These are phyloP conservation scores for Globisporangium abappressorium DNA, from an alignment of 352 stramenopile species.

Conservation along the genomic window DNA sequence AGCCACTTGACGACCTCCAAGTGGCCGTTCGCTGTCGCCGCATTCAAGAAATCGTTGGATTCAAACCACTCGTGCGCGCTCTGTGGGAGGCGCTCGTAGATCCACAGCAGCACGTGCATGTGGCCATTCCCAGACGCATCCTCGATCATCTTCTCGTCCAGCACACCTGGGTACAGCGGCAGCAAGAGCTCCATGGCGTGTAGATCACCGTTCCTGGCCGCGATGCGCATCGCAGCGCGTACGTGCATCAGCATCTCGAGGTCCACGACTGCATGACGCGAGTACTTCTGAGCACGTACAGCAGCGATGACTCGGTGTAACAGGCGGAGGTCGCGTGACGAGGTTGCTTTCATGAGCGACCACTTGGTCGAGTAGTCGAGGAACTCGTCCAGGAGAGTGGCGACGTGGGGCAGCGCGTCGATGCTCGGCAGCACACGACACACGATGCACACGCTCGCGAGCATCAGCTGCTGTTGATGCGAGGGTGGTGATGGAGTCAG, in stretches of 20 bases:
- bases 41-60: slow-evolving; percentile 6
- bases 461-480: slow-evolving; percentile 4
- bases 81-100: slow-evolving; percentile 8
- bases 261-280: slow-evolving; percentile 6
- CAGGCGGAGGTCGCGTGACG: slow-evolving; percentile 15
- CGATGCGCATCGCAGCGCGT: slow-evolving; percentile 18
- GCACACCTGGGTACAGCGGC: slow-evolving; percentile 4
- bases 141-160: slow-evolving; percentile 12
- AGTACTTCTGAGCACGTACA: background rate
- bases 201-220: background rate
- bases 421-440: slow-evolving; percentile 18
- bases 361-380: slow-evolving; percentile 25
- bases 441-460: slow-evolving; percentile 20
- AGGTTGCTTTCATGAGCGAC: slow-evolving; percentile 20
- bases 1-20: slow-evolving; percentile 26
- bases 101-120: slow-evolving; percentile 16
- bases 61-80: slow-evolving; percentile 5
- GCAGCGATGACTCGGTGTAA: slow-evolving; percentile 19
- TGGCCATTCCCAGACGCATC: slow-evolving; percentile 7
- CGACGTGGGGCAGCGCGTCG: slow-evolving; percentile 31
- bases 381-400: slow-evolving; percentile 19
- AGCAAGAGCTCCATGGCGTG: background rate
- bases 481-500: background rate
- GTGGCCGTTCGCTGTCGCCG: slow-evolving; percentile 15
- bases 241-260: slow-evolving; percentile 7